Base-by-base conservation (phyloP, 2,329 filamentous ascomycete species). In the Cercospora berteroae region DNA sequence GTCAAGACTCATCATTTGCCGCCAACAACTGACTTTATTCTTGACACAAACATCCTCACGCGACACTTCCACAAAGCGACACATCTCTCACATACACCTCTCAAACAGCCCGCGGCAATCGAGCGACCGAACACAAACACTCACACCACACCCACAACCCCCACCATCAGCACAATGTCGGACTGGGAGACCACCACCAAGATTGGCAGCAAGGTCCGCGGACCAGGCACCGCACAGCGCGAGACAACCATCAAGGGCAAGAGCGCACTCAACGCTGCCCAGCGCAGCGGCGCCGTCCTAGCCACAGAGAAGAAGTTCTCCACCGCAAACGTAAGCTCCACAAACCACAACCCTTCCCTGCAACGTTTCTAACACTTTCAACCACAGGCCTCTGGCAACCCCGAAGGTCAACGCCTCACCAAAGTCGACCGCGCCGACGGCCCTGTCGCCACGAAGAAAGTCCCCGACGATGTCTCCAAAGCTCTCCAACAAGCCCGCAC, bases 351-450 rank as follows among this genome's bases (percentile, higher is more conserved):
- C 29, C 39, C 42, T 13, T 27, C 39, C 18, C 20, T 18, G 18
- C 16, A 36, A 59, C 64, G 66, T 39, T 63, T 72, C 86, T 50
- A 27, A 64, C 31, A 66, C 20, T 4, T 18, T 62, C 25, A 29
- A 33, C 16, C n/a, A 42, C 67, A 79, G 77, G 74, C 76, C 44
- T 67, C 71, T 50, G 70, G 68, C 69, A 78, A 77, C 69, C 74
- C 75, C 73, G 94, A 98, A 83, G 95, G 95, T 75, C 95, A 99
- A 83, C 94, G 92, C 79, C 86, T 98, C 72, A 98, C 95, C 74
- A 97, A 98, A 85, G 94, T 99, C 81, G 95, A 98, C 86, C 94
- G 94, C 74, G 90, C 89, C 79, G 94, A 98, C 85, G 95, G 97
- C 80, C 97, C 97, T 83, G 90, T 98, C 82, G 97, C 97, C 85